These are phyloP conservation scores for Triticum aestivum DNA, from an alignment of 176 grass and related monocot species.

Conservation along the genomic window DNA sequence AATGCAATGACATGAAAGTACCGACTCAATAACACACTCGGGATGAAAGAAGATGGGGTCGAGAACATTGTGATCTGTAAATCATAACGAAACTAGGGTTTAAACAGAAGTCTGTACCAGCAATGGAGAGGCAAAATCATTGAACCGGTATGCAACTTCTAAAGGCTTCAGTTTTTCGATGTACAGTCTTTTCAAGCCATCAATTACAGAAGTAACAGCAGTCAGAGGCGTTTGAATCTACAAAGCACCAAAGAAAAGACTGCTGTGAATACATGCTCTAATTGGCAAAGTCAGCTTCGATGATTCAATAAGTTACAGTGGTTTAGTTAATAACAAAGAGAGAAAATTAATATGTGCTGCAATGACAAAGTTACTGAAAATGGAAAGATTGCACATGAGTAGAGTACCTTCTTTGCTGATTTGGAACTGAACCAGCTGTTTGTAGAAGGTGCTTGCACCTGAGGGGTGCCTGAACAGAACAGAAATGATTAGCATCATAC, in stretches of 20 bases:
- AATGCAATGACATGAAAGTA: background rate
- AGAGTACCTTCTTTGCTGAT: slow-evolving; percentile 79
- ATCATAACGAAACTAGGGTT: background rate
- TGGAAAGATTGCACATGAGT: background rate
- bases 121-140: slow-evolving; percentile 73
- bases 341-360: background rate
- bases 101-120: slow-evolving; percentile 48
- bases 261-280: slow-evolving; percentile 5
- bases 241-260: slow-evolving; percentile 2
- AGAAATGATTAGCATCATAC: slow-evolving; percentile 8
- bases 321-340: background rate
- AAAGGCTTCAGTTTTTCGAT: slow-evolving; percentile 93
- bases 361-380: background rate
- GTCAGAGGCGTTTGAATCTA: slow-evolving; percentile 61
- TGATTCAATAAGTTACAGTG: background rate
- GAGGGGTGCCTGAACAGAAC: slow-evolving; percentile 19
- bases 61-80: background rate
- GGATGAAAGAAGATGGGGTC: background rate
- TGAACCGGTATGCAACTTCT: slow-evolving; percentile 79
- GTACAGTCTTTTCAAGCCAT: slow-evolving; percentile 92
- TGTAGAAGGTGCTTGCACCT: slow-evolving; percentile 48
- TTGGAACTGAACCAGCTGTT: slow-evolving; percentile 87
- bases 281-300: background rate
- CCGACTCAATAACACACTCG: background rate
- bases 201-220: slow-evolving; percentile 90